A percentile compares a stretch with the other conserved stretches of the same genome.
Evolutionary conservation across 305 asterid genomes (phyloP).

Genomic region (Fraxinus floribunda): DNA sequence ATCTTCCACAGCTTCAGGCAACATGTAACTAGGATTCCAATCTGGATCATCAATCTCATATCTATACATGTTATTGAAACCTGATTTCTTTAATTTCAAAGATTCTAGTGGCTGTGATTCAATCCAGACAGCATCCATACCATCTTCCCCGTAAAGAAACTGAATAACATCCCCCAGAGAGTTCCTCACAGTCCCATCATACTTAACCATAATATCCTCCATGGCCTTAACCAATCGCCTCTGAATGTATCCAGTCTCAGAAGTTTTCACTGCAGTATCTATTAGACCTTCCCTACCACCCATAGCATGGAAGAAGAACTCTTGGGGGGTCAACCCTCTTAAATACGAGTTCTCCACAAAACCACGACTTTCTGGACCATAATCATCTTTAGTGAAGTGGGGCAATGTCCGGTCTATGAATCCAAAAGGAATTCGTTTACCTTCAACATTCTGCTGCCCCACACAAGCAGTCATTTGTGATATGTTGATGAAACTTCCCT

Average conservation of each 20-base stretch:
- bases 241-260: conserved; percentile 98
- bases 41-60: conserved; percentile 77
- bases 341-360: conserved; percentile 98
- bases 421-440: conserved; percentile 97
- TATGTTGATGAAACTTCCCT: conserved; percentile 97
- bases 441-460: conserved; percentile 99
- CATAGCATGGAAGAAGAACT: conserved; percentile 99
- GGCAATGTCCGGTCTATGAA: conserved; percentile 87
- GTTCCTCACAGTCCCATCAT: conserved; percentile 97
- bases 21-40: conserved; percentile 91
- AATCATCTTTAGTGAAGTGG: conserved; percentile 89
- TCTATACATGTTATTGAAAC: conserved; percentile 65
- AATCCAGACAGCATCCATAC: conserved; percentile 99
- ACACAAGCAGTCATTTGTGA: conserved; percentile 99
- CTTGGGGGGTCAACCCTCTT: conserved; percentile 95
- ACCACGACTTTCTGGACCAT: conserved; percentile 99
- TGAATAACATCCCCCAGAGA: conserved; percentile 96
- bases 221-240: conserved; percentile 96
- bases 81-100: conserved; percentile 70
- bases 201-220: conserved; percentile 99
- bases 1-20: conserved; percentile 88
- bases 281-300: conserved; percentile 99
- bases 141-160: conserved; percentile 98
- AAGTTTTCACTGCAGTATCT: conserved; percentile 97
- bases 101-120: conserved; percentile 92